Evolutionary conservation across 73 alveolate species (phyloP), one percentile per base, ranked within the genome.

Genomic region (Paramecium sonneborni): DNA sequence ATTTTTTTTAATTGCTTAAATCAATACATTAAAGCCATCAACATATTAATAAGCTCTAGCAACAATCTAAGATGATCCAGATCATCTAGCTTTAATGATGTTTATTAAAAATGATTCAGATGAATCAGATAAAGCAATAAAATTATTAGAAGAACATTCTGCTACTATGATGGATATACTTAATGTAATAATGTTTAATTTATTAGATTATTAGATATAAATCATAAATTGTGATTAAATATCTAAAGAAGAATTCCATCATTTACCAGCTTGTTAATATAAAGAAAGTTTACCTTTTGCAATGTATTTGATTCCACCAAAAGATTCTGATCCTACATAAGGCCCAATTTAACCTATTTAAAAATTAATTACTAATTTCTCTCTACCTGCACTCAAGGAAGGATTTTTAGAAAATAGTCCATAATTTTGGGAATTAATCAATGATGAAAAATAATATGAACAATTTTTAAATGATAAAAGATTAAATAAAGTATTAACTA

Each of bases 221-320:
- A 14, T 62, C 6, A 32, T 62, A 26, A 12, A 62, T 62, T 62
- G 84, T 26, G 84, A 62, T 62, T 6, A 26, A 30, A 30, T 62
- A 5, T 26, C 84, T 26, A 12, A 62, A 10, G 43, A 62, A 62
- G 84, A 62, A 62, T 62, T 62, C 12, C 6, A 30, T 14, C 84
- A 62, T 12, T 26, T 62, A 7, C 84, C 84, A 5, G 84, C 84
- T 15, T 62, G 84, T 32, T 62, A 62, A 62, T 32, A 62, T 7
- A 62, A 62, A 30, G 84, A 62, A 62, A 62, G 48, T 62, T 62
- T 62, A 12, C 84, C 84, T 15, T 62, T 62, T 62, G 84, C 84
- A 23, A 62, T 62, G 84, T 62, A 62, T 32, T 62, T 62, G 48
- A 62, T 62, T 3, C 84, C 84, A 26, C 84, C 84, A 14, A 28